Evolutionary conservation across 441 rosid genomes (phyloP).

Genomic region (Euphorbia corollata): DNA sequence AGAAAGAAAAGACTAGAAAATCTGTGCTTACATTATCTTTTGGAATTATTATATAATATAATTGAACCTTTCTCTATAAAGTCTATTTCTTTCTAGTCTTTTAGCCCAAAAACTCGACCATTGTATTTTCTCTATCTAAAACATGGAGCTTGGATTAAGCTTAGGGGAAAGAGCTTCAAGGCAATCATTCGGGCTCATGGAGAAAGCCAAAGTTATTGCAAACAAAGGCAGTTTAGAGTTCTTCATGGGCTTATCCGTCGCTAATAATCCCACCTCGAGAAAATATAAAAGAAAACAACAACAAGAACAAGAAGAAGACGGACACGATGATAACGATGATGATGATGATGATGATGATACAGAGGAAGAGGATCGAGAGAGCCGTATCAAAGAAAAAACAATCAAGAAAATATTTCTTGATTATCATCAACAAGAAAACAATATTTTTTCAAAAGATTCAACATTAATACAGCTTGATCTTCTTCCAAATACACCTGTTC

Average conservation of each 20-base stretch:
- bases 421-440: background rate
- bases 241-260: constrained; percentile 25
- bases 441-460: background rate
- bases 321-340: background rate
- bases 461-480: constrained; percentile 34
- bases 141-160: constrained; percentile 40
- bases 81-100: constrained; percentile 12
- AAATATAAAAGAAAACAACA: background rate
- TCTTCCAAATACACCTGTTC: constrained; percentile 27
- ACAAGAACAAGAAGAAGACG: background rate
- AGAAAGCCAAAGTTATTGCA: constrained; percentile 14
- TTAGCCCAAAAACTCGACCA: background rate
- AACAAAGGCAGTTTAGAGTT: constrained; percentile 17
- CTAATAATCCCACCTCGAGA: constrained; percentile 10
- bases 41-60: background rate
- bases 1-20: background rate
- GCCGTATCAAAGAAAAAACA: background rate
- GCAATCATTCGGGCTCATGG: constrained; percentile 25
- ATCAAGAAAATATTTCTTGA: background rate
- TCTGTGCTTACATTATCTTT: constrained; percentile 4
- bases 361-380: background rate
- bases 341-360: background rate
- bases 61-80: constrained; percentile 12
- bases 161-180: constrained; percentile 31
- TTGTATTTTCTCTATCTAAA: background rate